Evolutionary conservation across 2,329 filamentous ascomycete species (phyloP).

Genomic region (Cyanodermella asteris): DNA sequence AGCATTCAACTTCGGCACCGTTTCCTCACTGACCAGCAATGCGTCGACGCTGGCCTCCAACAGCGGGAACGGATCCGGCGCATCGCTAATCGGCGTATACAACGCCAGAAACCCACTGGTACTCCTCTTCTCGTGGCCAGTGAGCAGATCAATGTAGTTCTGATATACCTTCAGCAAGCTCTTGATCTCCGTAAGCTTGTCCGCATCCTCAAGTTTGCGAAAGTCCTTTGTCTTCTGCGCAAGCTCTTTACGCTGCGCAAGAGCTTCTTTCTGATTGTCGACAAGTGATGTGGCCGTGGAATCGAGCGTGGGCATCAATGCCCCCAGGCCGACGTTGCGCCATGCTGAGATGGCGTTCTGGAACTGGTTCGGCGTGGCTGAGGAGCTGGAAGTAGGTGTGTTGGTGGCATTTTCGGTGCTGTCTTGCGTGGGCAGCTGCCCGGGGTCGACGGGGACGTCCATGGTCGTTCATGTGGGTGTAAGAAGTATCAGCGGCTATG

Average conservation of each 20-base stretch:
- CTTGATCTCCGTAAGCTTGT: constrained; percentile 76
- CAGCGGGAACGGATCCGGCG: constrained; percentile 84
- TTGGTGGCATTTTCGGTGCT: too few relatives aligned
- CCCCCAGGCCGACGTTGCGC: constrained; percentile 44
- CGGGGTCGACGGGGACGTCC: too few relatives aligned
- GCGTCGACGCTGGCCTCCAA: constrained; percentile 93
- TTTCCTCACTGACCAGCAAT: constrained; percentile 78
- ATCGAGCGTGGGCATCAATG: constrained; percentile 34
- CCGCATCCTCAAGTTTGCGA: constrained; percentile 71
- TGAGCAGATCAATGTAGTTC: constrained; percentile 86
- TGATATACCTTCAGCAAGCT: constrained; percentile 86
- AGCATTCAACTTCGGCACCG: constrained; percentile 64
- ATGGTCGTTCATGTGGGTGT: too few relatives aligned
- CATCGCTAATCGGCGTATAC: constrained; percentile 85
- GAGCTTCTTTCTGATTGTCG: constrained; percentile 78
- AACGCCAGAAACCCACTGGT: constrained; percentile 83
- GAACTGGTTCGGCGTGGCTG: constrained; percentile 67
- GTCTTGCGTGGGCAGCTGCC: too few relatives aligned
- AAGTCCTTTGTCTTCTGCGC: constrained; percentile 99
- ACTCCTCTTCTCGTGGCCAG: constrained; percentile 85
- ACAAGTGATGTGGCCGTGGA: constrained; percentile 90
- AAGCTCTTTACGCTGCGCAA: constrained; percentile 85
- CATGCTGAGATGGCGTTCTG: constrained; percentile 89
- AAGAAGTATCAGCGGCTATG: too few relatives aligned
- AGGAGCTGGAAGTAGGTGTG: constrained; percentile 11